Percentiles rank a stretch among this genome's conserved stretches.
Evolutionary conservation across 345 rosid species (phyloP).

Genomic region (Camelina hispida): DNA sequence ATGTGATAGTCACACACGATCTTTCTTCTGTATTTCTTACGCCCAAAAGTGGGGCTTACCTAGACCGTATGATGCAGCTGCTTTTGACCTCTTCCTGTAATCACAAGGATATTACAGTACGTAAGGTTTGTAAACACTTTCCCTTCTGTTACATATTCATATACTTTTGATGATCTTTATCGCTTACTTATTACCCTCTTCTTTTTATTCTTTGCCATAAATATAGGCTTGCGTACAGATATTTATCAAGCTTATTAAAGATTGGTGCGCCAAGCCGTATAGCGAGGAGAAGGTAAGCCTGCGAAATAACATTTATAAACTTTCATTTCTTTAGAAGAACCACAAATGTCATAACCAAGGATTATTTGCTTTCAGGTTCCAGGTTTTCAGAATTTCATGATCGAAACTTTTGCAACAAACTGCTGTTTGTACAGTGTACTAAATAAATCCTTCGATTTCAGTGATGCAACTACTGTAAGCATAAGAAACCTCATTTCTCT

Average conservation of each 20-base stretch:
- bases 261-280: constrained; percentile 71
- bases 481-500: not conserved
- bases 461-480: constrained; percentile 90
- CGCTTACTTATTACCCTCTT: constrained; percentile 16
- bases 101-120: constrained; percentile 73
- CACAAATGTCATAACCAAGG: not conserved
- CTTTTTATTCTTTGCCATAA: constrained; percentile 12
- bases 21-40: constrained; percentile 85
- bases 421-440: constrained; percentile 90
- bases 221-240: constrained; percentile 91
- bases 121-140: constrained; percentile 64
- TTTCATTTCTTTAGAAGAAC: constrained; percentile 4
- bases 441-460: constrained; percentile 86
- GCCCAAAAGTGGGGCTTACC: constrained; percentile 58
- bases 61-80: constrained; percentile 71
- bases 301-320: not conserved
- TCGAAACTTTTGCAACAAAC: constrained; percentile 71
- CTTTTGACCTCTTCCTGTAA: constrained; percentile 70
- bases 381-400: constrained; percentile 78
- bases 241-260: constrained; percentile 83
- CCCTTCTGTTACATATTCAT: constrained; percentile 33
- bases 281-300: constrained; percentile 70
- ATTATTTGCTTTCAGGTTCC: constrained; percentile 61
- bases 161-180: constrained; percentile 9
- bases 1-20: constrained; percentile 81